A percentile compares a stretch with the other conserved stretches of the same genome.
Evolutionary conservation across 805 yeast species (phyloP).

Genomic region (Myxozyma geophila): DNA sequence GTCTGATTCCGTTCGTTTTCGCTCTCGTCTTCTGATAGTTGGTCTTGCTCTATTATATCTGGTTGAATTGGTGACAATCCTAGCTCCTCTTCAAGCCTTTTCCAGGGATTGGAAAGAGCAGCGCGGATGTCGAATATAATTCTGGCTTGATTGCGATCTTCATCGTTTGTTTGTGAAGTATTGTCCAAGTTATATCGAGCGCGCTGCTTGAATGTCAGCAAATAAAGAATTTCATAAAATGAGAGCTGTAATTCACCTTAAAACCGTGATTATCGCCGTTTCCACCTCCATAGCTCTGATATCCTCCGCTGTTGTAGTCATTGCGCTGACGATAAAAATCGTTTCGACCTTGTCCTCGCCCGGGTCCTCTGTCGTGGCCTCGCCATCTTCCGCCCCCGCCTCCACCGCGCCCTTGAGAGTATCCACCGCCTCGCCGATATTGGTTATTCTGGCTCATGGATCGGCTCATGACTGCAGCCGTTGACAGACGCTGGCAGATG

Average conservation of each 20-base stretch:
- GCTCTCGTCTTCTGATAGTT: background rate
- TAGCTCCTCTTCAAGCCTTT: slow-evolving; percentile 22
- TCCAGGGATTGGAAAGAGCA: slow-evolving; percentile 33
- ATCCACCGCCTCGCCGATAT: background rate
- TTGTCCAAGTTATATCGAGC: slow-evolving; percentile 3
- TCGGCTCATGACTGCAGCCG: background rate
- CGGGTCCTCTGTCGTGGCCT: slow-evolving; percentile 2
- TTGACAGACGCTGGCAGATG: background rate
- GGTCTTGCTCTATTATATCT: slow-evolving; percentile 13
- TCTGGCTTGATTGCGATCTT: background rate
- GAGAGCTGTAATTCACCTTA: background rate
- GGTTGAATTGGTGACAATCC: slow-evolving; percentile 23
- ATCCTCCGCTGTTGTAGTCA: slow-evolving; percentile 4
- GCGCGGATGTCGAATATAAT: slow-evolving; percentile 7
- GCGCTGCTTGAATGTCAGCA: background rate
- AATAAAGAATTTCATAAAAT: background rate
- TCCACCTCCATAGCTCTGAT: slow-evolving; percentile 6
- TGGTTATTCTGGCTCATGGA: background rate
- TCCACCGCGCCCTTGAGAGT: background rate
- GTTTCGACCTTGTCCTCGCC: slow-evolving; percentile 3
- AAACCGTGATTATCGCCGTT: background rate
- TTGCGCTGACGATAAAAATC: background rate
- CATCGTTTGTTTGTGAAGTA: background rate
- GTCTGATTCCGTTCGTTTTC: background rate
- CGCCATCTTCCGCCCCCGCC: slow-evolving; percentile 18